Evolutionary conservation across 2,329 filamentous ascomycete genomes (phyloP).

Genomic region (Xylaria sp.): DNA sequence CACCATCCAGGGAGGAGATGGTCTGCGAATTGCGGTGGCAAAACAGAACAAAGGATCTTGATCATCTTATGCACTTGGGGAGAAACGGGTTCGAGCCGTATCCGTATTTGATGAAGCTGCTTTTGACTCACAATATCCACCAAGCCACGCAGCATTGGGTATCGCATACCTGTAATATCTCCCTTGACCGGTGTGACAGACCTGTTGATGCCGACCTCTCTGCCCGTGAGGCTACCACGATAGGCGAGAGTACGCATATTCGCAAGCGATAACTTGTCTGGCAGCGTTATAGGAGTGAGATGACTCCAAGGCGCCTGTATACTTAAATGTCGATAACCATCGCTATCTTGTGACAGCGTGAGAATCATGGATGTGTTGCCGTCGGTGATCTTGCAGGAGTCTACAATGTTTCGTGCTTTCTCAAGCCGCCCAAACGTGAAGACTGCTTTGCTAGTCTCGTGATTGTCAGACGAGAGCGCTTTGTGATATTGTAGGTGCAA

Average conservation of each 20-base stretch:
- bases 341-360: conserved; percentile 68
- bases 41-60: conserved; percentile 65
- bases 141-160: conserved; percentile 63
- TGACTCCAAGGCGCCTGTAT: conserved; percentile 78
- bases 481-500: conserved; percentile 57
- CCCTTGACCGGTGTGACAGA: conserved; percentile 54
- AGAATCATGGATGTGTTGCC: conserved; percentile 71
- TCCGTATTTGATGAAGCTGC: conserved; percentile 67
- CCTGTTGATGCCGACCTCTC: conserved; percentile 56
- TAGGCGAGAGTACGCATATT: conserved; percentile 66
- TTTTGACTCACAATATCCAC: conserved; percentile 74
- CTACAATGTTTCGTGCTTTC: conserved; percentile 70
- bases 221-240: conserved; percentile 55
- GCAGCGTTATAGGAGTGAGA: conserved; percentile 69
- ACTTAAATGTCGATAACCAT: conserved; percentile 70
- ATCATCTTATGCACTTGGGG: conserved; percentile 67
- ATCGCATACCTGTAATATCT: conserved; percentile 60
- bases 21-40: conserved; percentile 64
- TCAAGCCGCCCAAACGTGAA: conserved; percentile 57
- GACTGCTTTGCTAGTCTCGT: conserved; percentile 46
- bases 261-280: conserved; percentile 60
- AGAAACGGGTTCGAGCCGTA: conserved; percentile 70
- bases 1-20: conserved; percentile 74
- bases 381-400: conserved; percentile 74
- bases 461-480: conserved; percentile 22